Percentiles rank a stretch among this genome's conserved stretches.
Evolutionary conservation across 225 moss, liverwort and hornwort species (phyloP).

Genomic region (Rhytidiadelphus loreus): DNA sequence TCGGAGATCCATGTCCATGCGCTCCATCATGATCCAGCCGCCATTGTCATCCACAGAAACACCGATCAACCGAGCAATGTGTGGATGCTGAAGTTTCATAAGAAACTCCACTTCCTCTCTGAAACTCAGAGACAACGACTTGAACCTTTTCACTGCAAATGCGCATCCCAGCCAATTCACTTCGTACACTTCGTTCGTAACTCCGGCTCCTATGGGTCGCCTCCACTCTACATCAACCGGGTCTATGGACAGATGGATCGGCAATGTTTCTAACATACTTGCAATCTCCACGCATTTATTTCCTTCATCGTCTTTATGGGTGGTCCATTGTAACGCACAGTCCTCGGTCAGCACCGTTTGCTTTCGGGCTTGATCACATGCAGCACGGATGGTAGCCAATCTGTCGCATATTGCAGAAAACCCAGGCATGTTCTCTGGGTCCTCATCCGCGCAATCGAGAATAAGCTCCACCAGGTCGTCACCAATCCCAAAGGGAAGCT

Average conservation of each 20-base stretch:
- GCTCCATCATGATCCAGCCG: constrained; percentile 16
- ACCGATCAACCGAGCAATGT: constrained; percentile 15
- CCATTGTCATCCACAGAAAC: neutral
- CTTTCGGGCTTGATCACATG: neutral
- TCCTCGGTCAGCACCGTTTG: neutral
- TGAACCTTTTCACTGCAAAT: constrained; percentile 21
- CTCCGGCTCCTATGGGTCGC: neutral
- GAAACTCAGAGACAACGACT: neutral
- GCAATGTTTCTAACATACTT: neutral
- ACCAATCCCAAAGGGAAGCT: neutral
- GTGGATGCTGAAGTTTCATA: constrained; percentile 5
- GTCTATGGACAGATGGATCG: neutral
- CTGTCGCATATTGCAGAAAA: neutral
- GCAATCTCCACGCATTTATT: neutral
- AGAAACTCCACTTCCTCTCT: neutral
- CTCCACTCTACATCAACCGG: neutral
- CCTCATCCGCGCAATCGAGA: neutral
- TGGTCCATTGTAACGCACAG: neutral
- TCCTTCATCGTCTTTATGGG: neutral
- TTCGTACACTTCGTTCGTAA: neutral
- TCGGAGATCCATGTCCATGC: neutral
- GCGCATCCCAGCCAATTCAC: constrained; percentile 10
- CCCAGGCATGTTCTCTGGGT: neutral
- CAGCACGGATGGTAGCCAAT: neutral
- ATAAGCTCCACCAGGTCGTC: neutral